These are phyloP conservation scores for Phaffia rhodozyma DNA, from an alignment of 1,284 basidiomycete species.

Conservation along the genomic window DNA sequence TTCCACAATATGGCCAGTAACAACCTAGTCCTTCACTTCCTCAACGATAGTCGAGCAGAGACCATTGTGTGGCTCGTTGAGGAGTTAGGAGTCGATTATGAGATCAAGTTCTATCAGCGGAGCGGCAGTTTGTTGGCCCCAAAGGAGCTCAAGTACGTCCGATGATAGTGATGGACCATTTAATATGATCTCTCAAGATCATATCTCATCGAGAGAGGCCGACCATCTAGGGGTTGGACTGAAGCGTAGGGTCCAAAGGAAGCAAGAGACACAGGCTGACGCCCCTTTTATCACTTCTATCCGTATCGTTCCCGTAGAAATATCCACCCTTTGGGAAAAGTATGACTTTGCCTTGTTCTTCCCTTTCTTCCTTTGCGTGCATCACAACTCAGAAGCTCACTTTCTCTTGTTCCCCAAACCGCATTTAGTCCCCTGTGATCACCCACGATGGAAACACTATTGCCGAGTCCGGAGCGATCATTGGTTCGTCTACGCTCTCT, in stretches of 20 bases:
- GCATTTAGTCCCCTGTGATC: constrained; percentile 12
- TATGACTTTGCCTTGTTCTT: not conserved
- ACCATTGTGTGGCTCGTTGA: constrained; percentile 16
- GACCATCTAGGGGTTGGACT: not conserved
- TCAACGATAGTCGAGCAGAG: constrained; percentile 12
- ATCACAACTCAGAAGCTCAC: not conserved
- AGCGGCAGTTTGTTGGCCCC: constrained; percentile 7
- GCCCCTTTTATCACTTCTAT: no score
- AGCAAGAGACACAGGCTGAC: no score
- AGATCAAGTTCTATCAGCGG: constrained; percentile 9
- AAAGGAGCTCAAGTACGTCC: constrained; percentile 12
- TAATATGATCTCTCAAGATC: not conserved
- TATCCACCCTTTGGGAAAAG: constrained; percentile 14
- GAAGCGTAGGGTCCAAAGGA: not conserved
- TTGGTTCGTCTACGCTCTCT: not conserved
- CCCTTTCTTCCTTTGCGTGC: not conserved
- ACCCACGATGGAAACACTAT: constrained; percentile 1
- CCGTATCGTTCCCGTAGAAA: not conserved
- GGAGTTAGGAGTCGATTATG: constrained; percentile 11
- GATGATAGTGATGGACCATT: no score
- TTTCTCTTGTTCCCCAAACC: not conserved
- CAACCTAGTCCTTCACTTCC: constrained; percentile 13
- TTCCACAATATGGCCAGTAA: no score
- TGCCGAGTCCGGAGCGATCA: constrained; percentile 18
- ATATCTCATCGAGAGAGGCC: not conserved